A percentile compares a stretch with the other conserved stretches of the same genome.
Conservation (phyloP, 331 rosid genomes). For the Rhamnella rubrinervis region DNA sequence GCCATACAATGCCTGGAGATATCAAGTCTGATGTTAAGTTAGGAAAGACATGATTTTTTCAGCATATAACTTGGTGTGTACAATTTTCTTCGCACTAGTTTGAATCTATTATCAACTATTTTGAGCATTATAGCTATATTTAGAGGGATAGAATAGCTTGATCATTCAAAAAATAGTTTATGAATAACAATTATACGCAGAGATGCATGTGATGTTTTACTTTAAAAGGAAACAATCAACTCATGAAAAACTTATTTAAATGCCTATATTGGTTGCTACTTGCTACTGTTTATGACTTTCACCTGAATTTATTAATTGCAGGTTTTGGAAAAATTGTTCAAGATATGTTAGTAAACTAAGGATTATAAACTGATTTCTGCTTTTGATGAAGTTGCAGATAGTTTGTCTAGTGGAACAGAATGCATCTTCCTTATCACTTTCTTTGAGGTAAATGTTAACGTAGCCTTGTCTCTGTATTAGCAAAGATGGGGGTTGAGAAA, state of each 20-base stretch:
- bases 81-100: no score
- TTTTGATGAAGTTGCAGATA: conserved; percentile 26
- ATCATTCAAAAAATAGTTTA: no score
- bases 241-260: not conserved
- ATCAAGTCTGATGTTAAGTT: no score
- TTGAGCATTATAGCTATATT: not conserved
- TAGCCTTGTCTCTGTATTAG: conserved; percentile 29
- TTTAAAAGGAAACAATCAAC: not conserved
- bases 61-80: not conserved
- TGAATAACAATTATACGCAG: not conserved
- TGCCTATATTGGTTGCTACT: not conserved
- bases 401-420: conserved; percentile 14
- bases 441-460: conserved; percentile 29
- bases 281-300: not conserved
- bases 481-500: conserved; percentile 73
- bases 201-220: not conserved
- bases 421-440: conserved; percentile 14
- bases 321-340: not conserved
- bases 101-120: not conserved
- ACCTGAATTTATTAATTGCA: not conserved
- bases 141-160: not conserved
- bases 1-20: no score
- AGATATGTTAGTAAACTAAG: not conserved
- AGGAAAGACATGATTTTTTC: no score
- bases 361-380: conserved; percentile 6